These are phyloP conservation scores for Tillandsia fasciculata DNA, from an alignment of 176 grass and related monocot genomes.

Conservation along the genomic window DNA sequence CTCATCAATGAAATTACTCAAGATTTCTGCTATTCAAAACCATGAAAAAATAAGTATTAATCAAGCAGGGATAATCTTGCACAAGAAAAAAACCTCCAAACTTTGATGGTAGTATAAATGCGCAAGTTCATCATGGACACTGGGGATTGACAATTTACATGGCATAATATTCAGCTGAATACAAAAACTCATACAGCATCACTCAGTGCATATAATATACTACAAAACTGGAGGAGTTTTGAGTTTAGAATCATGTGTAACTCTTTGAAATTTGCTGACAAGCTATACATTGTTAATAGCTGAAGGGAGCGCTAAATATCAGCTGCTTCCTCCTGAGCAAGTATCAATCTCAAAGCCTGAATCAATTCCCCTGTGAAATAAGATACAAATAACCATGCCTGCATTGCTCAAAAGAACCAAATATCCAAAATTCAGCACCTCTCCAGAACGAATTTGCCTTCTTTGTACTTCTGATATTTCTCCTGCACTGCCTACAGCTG, in stretches of 20 bases:
- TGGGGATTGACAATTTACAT: too few relatives aligned
- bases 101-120: too few relatives aligned
- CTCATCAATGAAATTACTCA: too few relatives aligned
- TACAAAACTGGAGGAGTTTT: too few relatives aligned
- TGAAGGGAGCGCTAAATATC: not conserved
- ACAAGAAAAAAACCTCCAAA: too few relatives aligned
- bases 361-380: slow-evolving; percentile 11
- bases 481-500: slow-evolving; percentile 7
- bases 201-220: too few relatives aligned
- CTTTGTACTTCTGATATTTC: slow-evolving; percentile 16
- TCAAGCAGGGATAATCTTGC: too few relatives aligned
- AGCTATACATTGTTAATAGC: not conserved
- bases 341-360: slow-evolving; percentile 5
- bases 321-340: not conserved
- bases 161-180: too few relatives aligned
- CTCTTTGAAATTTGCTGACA: not conserved
- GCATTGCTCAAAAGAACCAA: not conserved
- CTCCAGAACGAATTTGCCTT: slow-evolving; percentile 18
- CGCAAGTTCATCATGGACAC: too few relatives aligned
- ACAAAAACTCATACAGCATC: too few relatives aligned
- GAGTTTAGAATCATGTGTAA: not conserved
- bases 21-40: too few relatives aligned
- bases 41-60: too few relatives aligned
- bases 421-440: not conserved
- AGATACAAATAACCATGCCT: not conserved